Base-by-base conservation (phyloP, 495 filamentous ascomycete species). In the Trichoderma gamsii region DNA sequence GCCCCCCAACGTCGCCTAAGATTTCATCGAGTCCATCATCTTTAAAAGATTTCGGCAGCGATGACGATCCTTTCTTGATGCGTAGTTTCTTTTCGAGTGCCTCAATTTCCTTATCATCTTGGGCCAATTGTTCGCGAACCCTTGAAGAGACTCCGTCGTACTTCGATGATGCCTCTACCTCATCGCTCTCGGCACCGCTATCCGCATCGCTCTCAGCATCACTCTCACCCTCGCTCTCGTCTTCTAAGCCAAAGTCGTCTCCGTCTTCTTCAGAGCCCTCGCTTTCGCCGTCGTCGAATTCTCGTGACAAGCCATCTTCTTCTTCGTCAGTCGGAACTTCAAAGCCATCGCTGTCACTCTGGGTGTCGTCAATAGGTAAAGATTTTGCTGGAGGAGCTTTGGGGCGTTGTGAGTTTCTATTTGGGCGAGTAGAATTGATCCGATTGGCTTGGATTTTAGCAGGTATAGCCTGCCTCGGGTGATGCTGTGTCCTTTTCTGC, bases 1-100 rank as follows among this genome's bases (percentile, higher is more conserved):
- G 79, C 21, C 83, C 83, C 63, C 81, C 85, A 41, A 96, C 67
- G 9, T 88, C 91, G n/a, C 86, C 90, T 63, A 97, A 76, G 29
- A 97, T 75, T 67, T 89, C 88, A 52, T 89, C 91, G 16, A 98
- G 78, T 0, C 93, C 96, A 74, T 97, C 93, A 9, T 97, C 92
- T n/a, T 85, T 81, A 68, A 91, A 92, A 0, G 87, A 83, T 72
- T 92, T 90, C 0, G 91, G 87, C 16, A 90, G 77, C 56, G 84
- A 88, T 69, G 90, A 95, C 69, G 90, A 94, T 66, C 89, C 90
- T 23, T 86, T 86, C 76, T 90, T 97, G 15, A 97, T 79, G 1
- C 93, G 93, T 46, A 99, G 82, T 73, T 91, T 96, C 79, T 88
- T 92, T 78, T 99, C 96, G 68, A 97, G 76, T 11, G 87, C 90